Percentiles rank a stretch among this genome's conserved stretches.
These are phyloP conservation scores for Penstemon newberryi DNA, from an alignment of 257 asterid species.

Conservation along the genomic window DNA sequence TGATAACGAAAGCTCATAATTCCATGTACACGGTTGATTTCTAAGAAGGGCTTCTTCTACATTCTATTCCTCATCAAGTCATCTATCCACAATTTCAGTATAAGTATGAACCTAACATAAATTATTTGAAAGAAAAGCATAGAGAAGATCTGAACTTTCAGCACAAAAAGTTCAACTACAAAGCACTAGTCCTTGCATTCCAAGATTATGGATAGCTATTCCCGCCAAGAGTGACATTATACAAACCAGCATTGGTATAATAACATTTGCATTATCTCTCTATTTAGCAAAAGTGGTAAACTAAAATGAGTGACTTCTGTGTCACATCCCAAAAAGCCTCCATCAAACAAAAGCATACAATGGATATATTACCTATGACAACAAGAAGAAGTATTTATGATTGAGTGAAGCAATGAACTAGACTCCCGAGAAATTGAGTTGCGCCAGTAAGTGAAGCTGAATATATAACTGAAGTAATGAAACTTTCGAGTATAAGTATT, in stretches of 20 bases:
- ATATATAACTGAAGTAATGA: not conserved
- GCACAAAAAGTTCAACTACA: not conserved
- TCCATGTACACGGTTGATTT: not conserved
- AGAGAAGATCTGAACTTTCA: not conserved
- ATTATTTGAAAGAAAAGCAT: not conserved
- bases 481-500: not conserved
- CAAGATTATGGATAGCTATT: not conserved
- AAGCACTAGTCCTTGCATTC: not conserved
- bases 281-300: not conserved
- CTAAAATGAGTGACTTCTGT: not conserved
- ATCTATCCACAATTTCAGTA: not conserved
- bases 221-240: not conserved
- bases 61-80: not conserved
- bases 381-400: not conserved
- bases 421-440: not conserved
- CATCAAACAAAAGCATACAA: not conserved
- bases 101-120: not conserved
- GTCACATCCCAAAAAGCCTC: slow-evolving; percentile 4
- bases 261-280: not conserved
- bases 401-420: not conserved
- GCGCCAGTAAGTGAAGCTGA: not conserved
- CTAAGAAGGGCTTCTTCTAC: not conserved
- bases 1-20: no score
- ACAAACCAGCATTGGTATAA: not conserved
- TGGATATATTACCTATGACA: not conserved